Base-by-base conservation (phyloP, 1,284 basidiomycete genomes). In the Trametes sp. region DNA sequence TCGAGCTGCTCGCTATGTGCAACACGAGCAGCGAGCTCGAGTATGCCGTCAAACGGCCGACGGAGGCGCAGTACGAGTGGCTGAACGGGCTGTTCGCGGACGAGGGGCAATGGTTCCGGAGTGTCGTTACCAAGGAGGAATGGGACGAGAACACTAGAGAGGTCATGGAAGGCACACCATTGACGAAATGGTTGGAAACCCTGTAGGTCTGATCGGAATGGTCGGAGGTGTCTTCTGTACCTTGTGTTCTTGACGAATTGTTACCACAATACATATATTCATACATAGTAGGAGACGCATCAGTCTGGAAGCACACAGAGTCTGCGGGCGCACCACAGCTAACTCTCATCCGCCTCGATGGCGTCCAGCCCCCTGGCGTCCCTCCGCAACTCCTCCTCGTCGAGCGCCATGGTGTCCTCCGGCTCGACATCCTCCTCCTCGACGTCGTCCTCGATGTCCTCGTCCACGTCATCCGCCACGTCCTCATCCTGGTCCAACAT, bases 401-500 rank as follows among this genome's bases (percentile, higher is more conserved):
- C 70, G 24, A 70, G 57, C 10, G 59, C 71, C 63, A 69, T 70
- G 24, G 58, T 29, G 42, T 72, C 71, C 26, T 70, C 72, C 9
- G 54, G 62, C 26, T 69, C 66, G 42, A 62, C 68, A 2, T 55
- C 62, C 9, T 66, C 66, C 16, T 62, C 70, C 8, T 62, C 67
- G 14, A 65, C 70, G 1, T 65, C 66, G 4, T 62, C 63, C 10
- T 69, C 70, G 5, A 66, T 51, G 9, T 71, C 72, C 23, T 67
- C 69, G 4, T 68, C 68, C 7, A 55, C 66, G n/a, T 66, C 68
- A 8, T 66, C 64, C 8, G 51, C 67, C 16, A 29, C 44, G n/a
- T 78, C 80, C 50, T 78, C 76, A 24, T 74, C 65, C 52, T 81
- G 80, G 4, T 79, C 67, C 21, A 70, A 64, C 61, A 77, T 65